phyloP scores from a whole-genome alignment of 2,329 filamentous ascomycete species.

The Epichloe uncinata region DNA sequence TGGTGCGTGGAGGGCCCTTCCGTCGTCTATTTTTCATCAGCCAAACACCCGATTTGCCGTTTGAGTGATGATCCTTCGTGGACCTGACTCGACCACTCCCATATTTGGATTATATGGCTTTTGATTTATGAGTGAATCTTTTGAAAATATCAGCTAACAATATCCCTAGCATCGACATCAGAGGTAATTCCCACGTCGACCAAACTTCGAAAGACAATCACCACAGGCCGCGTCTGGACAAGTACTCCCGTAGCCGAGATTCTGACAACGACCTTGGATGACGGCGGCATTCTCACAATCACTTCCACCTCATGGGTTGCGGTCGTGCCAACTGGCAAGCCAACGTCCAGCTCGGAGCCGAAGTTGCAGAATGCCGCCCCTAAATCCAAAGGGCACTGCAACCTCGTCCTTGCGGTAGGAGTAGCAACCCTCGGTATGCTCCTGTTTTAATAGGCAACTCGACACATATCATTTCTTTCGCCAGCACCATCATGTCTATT shows the following conservation, averaged over 20 bases:
- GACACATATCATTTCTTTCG: too few relatives aligned
- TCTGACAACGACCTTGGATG: conserved; percentile 30
- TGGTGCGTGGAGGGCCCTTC: conserved; percentile 1
- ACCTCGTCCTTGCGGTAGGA: conserved; percentile 13
- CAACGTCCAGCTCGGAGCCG: conserved; percentile 17
- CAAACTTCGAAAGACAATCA: conserved; percentile 18
- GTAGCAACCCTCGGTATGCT: conserved; percentile 13
- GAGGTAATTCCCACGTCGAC: conserved; percentile 7
- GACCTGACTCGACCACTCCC: not conserved
- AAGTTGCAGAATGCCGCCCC: conserved; percentile 25
- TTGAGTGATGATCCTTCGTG: not conserved
- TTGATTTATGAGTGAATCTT: not conserved
- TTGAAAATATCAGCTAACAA: conserved; percentile 8
- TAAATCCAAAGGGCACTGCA: conserved; percentile 9
- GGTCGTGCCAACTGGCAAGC: conserved; percentile 23
- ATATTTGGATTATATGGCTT: not conserved
- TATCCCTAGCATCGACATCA: not conserved
- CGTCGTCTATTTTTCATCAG: not conserved
- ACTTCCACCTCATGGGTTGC: conserved; percentile 37
- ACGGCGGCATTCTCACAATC: conserved; percentile 31
- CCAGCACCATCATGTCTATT: not conserved
- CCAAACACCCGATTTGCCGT: not conserved
- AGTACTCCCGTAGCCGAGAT: conserved; percentile 25
- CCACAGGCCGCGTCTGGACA: conserved; percentile 21
- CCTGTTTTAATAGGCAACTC: not conserved